Evolutionary conservation across 495 filamentous ascomycete genomes (phyloP).

Genomic region (Penicillium ochrochloron): DNA sequence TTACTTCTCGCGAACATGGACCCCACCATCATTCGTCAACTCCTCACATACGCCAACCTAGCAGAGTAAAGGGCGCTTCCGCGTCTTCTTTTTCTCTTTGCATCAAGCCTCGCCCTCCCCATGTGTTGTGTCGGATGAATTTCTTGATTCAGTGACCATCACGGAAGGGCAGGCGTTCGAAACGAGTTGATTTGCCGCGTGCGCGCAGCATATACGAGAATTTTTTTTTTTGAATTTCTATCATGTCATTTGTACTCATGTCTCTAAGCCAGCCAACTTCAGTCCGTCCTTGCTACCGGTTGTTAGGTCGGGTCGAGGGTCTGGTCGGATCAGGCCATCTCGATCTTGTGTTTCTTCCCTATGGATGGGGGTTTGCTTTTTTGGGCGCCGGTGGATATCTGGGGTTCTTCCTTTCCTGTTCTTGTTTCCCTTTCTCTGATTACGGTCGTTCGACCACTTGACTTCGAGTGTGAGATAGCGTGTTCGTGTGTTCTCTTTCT

Average conservation of each 20-base stretch:
- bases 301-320: neutral
- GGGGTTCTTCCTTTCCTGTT: slow-evolving; percentile 24
- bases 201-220: slow-evolving; percentile 30
- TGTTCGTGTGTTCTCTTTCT: slow-evolving; percentile 29
- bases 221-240: slow-evolving; percentile 31
- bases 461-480: slow-evolving; percentile 43
- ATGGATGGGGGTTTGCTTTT: slow-evolving; percentile 20
- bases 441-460: neutral
- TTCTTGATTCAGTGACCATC: neutral
- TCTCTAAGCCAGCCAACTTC: slow-evolving; percentile 27
- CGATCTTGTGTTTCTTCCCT: slow-evolving; percentile 7
- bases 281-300: neutral
- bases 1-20: slow-evolving; percentile 65
- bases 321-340: neutral
- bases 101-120: neutral
- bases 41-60: slow-evolving; percentile 72
- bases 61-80: slow-evolving; percentile 46
- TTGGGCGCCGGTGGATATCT: slow-evolving; percentile 33
- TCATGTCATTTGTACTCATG: slow-evolving; percentile 43
- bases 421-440: slow-evolving; percentile 28
- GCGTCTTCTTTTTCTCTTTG: slow-evolving; percentile 10
- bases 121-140: neutral
- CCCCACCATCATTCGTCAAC: slow-evolving; percentile 67
- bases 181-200: slow-evolving; percentile 19
- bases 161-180: neutral